A percentile compares a stretch with the other conserved stretches of the same genome.
Conservation (phyloP, 495 filamentous ascomycete genomes). For the Evernia prunastri region DNA sequence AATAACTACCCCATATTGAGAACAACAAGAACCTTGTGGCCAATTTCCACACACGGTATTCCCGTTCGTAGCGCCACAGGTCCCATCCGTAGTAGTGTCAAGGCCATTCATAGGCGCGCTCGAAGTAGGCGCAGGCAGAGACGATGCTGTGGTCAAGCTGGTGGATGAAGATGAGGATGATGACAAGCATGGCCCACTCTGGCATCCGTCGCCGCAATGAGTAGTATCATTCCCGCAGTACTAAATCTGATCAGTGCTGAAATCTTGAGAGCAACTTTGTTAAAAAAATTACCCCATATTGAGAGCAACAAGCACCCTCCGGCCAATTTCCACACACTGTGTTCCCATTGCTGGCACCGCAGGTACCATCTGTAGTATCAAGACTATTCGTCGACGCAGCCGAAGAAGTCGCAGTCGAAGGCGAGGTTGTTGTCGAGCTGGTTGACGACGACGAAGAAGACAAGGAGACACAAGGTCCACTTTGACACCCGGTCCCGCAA, state of each 20-base stretch:
- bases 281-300: slow-evolving; percentile 37
- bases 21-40: slow-evolving; percentile 43
- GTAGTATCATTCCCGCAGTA: slow-evolving; percentile 29
- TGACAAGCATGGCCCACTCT: slow-evolving; percentile 31
- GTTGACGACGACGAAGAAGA: not conserved
- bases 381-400: not conserved
- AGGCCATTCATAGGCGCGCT: no score
- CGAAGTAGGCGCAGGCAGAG: no score
- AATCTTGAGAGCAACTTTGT: not conserved
- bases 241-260: not conserved
- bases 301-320: slow-evolving; percentile 43
- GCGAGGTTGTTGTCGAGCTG: not conserved
- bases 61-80: slow-evolving; percentile 39
- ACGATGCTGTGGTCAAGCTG: slow-evolving; percentile 23
- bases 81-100: slow-evolving; percentile 38
- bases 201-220: slow-evolving; percentile 35
- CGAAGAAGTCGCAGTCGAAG: not conserved
- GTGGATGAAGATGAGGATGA: slow-evolving; percentile 29
- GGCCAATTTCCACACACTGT: slow-evolving; percentile 44
- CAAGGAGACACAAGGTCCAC: no score
- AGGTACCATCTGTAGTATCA: slow-evolving; percentile 42
- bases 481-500: no score
- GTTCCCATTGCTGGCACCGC: slow-evolving; percentile 37
- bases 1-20: slow-evolving; percentile 39
- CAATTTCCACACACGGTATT: slow-evolving; percentile 43